These are phyloP conservation scores for Actinomucor elegans DNA, from an alignment of 371 early-diverging fungal species.

Conservation along the genomic window DNA sequence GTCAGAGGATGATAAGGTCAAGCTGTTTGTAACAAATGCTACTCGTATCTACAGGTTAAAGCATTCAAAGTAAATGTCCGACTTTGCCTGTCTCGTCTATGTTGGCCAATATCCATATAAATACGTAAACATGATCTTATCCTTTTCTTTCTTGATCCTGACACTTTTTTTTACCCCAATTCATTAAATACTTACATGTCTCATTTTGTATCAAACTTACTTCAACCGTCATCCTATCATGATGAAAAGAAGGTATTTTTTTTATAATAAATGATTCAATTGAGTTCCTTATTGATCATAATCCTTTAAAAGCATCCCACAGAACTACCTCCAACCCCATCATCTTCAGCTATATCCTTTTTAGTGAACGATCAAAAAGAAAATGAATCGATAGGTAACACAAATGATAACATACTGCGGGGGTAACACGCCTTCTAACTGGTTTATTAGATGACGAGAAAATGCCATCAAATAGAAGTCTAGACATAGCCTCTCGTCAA, in stretches of 20 bases:
- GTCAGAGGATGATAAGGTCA: constrained; percentile 33
- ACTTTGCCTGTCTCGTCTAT: background rate
- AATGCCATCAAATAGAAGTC: too few species aligned
- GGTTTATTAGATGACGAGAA: too few species aligned
- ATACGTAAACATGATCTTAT: background rate
- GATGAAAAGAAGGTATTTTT: background rate
- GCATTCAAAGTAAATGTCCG: background rate
- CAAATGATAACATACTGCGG: too few species aligned
- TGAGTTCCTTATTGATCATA: background rate
- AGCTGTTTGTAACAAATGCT: constrained; percentile 43
- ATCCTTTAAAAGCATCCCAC: background rate
- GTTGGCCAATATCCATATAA: background rate
- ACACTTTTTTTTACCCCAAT: background rate
- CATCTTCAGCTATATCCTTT: constrained; percentile 9
- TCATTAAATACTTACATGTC: background rate
- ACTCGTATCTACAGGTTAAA: constrained; percentile 14
- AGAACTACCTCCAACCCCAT: constrained; percentile 19
- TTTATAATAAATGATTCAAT: background rate
- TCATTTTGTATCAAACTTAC: too few species aligned
- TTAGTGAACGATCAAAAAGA: constrained; percentile 6
- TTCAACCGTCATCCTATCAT: background rate
- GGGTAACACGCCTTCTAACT: too few species aligned
- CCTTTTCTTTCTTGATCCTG: background rate
- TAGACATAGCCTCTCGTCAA: too few species aligned
- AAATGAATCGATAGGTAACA: background rate